Conservation (phyloP, 2,329 filamentous ascomycete species). For the Colletotrichum sp. region DNA sequence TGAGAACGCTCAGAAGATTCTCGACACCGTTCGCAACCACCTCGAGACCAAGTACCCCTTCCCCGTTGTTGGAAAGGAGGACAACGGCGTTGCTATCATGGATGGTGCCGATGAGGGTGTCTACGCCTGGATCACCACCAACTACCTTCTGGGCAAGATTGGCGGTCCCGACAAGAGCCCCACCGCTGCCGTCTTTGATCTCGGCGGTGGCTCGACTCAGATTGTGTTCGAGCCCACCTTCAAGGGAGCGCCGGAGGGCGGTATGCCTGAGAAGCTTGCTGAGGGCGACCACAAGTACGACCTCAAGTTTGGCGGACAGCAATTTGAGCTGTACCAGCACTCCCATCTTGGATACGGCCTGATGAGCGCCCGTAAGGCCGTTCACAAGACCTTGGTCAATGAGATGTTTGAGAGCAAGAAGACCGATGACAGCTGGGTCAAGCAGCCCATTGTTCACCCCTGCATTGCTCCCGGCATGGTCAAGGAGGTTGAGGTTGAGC, state of each 20-base stretch:
- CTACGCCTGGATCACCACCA: conserved; percentile 98
- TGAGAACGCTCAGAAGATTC: conserved; percentile 81
- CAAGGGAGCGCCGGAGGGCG: conserved; percentile 72
- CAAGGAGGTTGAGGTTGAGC: conserved; percentile 74
- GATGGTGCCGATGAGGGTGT: conserved; percentile 96
- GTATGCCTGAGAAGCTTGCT: conserved; percentile 83
- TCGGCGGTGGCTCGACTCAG: conserved; percentile 96
- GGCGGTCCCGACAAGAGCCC: conserved; percentile 88
- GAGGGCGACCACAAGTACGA: conserved; percentile 97
- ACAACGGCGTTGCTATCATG: conserved; percentile 94
- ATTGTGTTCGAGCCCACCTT: conserved; percentile 99
- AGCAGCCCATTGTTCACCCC: conserved; percentile 77
- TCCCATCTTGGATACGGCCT: conserved; percentile 96
- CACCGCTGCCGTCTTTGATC: conserved; percentile 93
- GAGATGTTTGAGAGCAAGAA: conserved; percentile 71
- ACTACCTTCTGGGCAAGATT: conserved; percentile 98
- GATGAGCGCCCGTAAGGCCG: conserved; percentile 89
- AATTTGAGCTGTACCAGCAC: conserved; percentile 96
- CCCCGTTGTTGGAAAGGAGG: conserved; percentile 85
- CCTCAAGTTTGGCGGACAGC: conserved; percentile 85
- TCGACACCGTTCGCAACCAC: conserved; percentile 82
- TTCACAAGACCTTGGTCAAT: conserved; percentile 79
- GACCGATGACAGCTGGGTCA: conserved; percentile 69
- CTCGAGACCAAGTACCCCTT: conserved; percentile 93
- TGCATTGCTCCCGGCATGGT: conserved; percentile 85